phyloP scores from a whole-genome alignment of 108 stramenopile species.

The Epithemia pelagica region DNA sequence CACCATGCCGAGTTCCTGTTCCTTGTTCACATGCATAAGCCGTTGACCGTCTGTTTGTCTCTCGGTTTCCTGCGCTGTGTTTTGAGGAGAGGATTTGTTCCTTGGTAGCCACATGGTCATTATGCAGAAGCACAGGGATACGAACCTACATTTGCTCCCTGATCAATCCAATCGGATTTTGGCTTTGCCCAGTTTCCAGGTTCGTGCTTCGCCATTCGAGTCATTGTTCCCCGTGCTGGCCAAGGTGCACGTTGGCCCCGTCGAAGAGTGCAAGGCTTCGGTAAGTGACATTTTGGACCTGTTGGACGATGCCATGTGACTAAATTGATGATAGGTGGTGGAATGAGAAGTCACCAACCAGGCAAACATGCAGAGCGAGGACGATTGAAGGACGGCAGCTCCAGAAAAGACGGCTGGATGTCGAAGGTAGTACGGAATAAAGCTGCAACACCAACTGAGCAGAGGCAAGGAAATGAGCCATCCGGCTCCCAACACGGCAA shows the following conservation, averaged over 20 bases:
- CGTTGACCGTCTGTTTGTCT: no score
- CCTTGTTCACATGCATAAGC: no score
- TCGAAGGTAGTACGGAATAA: constrained; percentile 53
- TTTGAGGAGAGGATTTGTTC: no score
- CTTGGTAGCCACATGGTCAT: no score
- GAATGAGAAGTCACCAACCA: constrained; percentile 70
- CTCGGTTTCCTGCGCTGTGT: no score
- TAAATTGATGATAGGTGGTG: constrained; percentile 59
- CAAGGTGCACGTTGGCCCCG: background rate
- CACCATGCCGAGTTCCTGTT: no score
- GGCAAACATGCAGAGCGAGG: constrained; percentile 50
- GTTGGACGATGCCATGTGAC: constrained; percentile 23
- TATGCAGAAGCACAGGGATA: no score
- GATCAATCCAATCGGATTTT: constrained; percentile 31
- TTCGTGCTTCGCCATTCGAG: constrained; percentile 7
- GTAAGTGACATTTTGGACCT: background rate
- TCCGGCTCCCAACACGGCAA: constrained; percentile 54
- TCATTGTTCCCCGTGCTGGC: background rate
- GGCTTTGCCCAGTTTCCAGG: constrained; percentile 29
- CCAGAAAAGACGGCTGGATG: constrained; percentile 63
- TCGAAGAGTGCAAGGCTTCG: background rate
- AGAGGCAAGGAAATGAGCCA: constrained; percentile 74
- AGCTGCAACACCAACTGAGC: constrained; percentile 48
- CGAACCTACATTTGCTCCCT: no score
- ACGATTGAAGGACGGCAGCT: constrained; percentile 50